Base-by-base conservation (phyloP, 441 rosid genomes). In the Bocquillonia castaneifolia region DNA sequence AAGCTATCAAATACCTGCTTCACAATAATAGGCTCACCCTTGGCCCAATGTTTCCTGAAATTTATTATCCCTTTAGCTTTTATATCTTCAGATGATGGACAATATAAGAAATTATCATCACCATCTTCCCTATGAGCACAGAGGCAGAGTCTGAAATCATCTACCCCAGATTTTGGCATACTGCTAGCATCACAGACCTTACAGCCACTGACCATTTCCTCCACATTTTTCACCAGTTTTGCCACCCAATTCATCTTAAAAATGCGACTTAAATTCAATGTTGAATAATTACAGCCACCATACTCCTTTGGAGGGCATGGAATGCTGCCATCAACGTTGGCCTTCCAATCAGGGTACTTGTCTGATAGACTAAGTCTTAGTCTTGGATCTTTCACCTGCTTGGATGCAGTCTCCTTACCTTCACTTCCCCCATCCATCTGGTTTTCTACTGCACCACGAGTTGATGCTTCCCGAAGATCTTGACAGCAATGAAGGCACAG, bases 161-260 rank as follows among this genome's bases (percentile, higher is more conserved):
- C 64, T 20, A 68, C 2, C 53, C 78, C 82, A 59, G 66, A 48
- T 29, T 52, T 80, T 70, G 52, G 73, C 58, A 63, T 64, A 74
- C 76, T 54, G 37, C 67, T 69, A 70, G 73, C 20, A 55, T 80
- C 82, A 73, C 73, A 56, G 70, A 88, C 85, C 78, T 77, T 85
- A 76, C 97, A 94, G 65, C 99, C 93, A 66, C 74, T 77, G 66
- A 90, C 97, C 92, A 94, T 84, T 80, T 94, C 97, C 79, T 94
- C 99, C 59, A 84, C 91, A 66, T 88, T 91, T 76, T 91, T 94
- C 69, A 90, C 97, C 77, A 91, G 90, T 73, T 90, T 91, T 52
- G 99, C 96, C 74, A 90, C 94, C 99, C 96, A 94, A 66, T 89
- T 94, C 96, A 90, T 91, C 87, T 94, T 94, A 70, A 91, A 91